These are phyloP conservation scores for Trypanosoma congolense DNA, from an alignment of 208 protist species.

Conservation along the genomic window DNA sequence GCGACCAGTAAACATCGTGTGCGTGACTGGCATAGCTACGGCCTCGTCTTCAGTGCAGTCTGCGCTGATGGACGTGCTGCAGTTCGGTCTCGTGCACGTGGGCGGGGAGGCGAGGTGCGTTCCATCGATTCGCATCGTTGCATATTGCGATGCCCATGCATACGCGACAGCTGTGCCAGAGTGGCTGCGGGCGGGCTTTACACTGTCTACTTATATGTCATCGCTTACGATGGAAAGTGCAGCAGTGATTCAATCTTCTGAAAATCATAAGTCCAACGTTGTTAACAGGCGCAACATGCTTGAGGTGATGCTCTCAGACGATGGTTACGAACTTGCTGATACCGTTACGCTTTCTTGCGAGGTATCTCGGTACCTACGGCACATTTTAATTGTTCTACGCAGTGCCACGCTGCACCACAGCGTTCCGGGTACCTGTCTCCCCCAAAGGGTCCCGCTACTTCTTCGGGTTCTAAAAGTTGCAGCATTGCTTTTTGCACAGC, in stretches of 20 bases:
- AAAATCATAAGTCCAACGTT: slow-evolving; percentile 49
- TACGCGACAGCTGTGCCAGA: slow-evolving; percentile 61
- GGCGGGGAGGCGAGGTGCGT: slow-evolving; percentile 21
- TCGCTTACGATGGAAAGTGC: slow-evolving; percentile 68
- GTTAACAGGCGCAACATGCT: slow-evolving; percentile 76
- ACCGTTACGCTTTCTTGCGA: slow-evolving; percentile 56
- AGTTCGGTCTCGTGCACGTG: slow-evolving; percentile 35
- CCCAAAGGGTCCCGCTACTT: slow-evolving; percentile 27
- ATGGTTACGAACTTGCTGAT: slow-evolving; percentile 45
- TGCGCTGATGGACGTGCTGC: slow-evolving; percentile 67
- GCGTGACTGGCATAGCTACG: slow-evolving; percentile 49
- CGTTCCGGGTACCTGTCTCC: slow-evolving; percentile 15
- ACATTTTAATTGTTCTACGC: slow-evolving; percentile 66
- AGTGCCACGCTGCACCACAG: slow-evolving; percentile 37
- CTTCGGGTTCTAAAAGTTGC: slow-evolving; percentile 48
- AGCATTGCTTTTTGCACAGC: slow-evolving; percentile 67
- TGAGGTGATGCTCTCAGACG: slow-evolving; percentile 47
- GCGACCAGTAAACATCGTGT: slow-evolving; percentile 58
- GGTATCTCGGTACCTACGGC: slow-evolving; percentile 71
- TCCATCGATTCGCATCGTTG: slow-evolving; percentile 66
- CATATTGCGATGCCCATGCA: slow-evolving; percentile 56
- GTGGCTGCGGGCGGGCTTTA: slow-evolving; percentile 56
- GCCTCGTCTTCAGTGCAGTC: slow-evolving; percentile 61
- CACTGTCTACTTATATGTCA: slow-evolving; percentile 83
- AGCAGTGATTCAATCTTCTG: slow-evolving; percentile 68